Percentiles rank a stretch among this genome's conserved stretches.
Evolutionary conservation across 2,329 filamentous ascomycete genomes (phyloP).

Genomic region (Pyrenophora seminiperda): DNA sequence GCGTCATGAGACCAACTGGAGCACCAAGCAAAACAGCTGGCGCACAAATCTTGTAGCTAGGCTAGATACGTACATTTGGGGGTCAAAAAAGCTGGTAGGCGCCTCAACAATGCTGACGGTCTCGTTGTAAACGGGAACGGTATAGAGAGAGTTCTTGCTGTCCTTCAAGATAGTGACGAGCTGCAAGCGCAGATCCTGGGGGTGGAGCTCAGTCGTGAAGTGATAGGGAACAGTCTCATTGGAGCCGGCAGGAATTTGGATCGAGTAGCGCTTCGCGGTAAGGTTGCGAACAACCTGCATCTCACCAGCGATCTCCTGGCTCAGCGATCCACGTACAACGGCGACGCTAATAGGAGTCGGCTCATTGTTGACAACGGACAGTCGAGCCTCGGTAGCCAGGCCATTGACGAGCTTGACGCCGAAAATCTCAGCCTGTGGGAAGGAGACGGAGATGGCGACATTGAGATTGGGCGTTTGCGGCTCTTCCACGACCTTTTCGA

Average conservation of each 20-base stretch:
- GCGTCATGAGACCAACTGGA: background rate
- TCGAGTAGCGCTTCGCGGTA: constrained; percentile 74
- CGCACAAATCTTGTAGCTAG: background rate
- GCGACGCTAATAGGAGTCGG: constrained; percentile 73
- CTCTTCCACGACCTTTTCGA: constrained; percentile 61
- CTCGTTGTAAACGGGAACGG: constrained; percentile 78
- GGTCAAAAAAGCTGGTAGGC: constrained; percentile 89
- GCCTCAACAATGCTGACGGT: constrained; percentile 87
- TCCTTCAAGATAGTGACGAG: constrained; percentile 76
- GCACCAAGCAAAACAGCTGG: background rate
- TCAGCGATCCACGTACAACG: constrained; percentile 76
- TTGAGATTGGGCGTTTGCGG: constrained; percentile 65
- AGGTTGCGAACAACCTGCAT: constrained; percentile 77
- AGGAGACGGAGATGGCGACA: constrained; percentile 62
- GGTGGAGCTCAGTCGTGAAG: constrained; percentile 90
- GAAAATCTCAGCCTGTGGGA: constrained; percentile 77
- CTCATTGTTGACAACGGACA: constrained; percentile 87
- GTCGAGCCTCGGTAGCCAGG: constrained; percentile 77
- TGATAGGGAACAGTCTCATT: constrained; percentile 78
- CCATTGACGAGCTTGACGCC: constrained; percentile 96
- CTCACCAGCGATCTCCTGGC: constrained; percentile 62
- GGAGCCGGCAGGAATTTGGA: constrained; percentile 75
- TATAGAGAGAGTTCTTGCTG: constrained; percentile 70
- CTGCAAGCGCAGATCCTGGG: constrained; percentile 82
- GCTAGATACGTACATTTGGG: constrained; percentile 76